A percentile compares a stretch with the other conserved stretches of the same genome.
These are phyloP conservation scores for Backusella luteola DNA, from an alignment of 192 early-diverging fungal genomes.

Conservation along the genomic window DNA sequence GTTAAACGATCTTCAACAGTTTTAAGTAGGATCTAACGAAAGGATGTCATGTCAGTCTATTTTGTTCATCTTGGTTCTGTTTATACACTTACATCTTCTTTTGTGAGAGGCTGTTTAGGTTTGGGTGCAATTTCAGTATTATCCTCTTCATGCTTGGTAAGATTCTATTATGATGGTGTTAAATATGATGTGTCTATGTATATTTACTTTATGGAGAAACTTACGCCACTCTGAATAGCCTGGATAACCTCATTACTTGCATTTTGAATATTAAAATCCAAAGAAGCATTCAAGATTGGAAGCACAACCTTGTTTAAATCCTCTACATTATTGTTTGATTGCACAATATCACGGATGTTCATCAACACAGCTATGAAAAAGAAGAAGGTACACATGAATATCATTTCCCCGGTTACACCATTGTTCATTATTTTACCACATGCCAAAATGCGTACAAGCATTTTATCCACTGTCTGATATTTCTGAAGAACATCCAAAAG, in stretches of 20 bases:
- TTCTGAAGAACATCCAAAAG: slow-evolving; percentile 51
- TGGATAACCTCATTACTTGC: slow-evolving; percentile 41
- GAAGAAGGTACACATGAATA: not conserved
- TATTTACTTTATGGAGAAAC: slow-evolving; percentile 1
- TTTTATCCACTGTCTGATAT: slow-evolving; percentile 48
- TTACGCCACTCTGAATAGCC: slow-evolving; percentile 40
- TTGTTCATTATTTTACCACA: slow-evolving; percentile 49
- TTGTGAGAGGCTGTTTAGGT: slow-evolving; percentile 31
- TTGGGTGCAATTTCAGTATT: slow-evolving; percentile 35
- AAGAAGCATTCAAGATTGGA: slow-evolving; percentile 43
- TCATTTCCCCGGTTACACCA: not conserved
- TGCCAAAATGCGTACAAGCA: slow-evolving; percentile 65
- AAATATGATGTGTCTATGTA: not conserved
- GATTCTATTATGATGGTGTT: slow-evolving; percentile 12
- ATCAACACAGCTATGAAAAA: slow-evolving; percentile 42
- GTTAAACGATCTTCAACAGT: slow-evolving; percentile 54
- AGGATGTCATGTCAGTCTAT: not conserved
- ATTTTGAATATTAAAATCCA: slow-evolving; percentile 50
- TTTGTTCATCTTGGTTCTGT: too few relatives aligned
- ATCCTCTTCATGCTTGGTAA: slow-evolving; percentile 35
- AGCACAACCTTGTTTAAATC: slow-evolving; percentile 46
- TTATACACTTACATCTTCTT: slow-evolving; percentile 27
- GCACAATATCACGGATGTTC: slow-evolving; percentile 49
- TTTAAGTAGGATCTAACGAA: slow-evolving; percentile 33
- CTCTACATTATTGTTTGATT: slow-evolving; percentile 28